phyloP scores from a whole-genome alignment of 805 yeast species.

The Scheffersomyces coipomensis region DNA sequence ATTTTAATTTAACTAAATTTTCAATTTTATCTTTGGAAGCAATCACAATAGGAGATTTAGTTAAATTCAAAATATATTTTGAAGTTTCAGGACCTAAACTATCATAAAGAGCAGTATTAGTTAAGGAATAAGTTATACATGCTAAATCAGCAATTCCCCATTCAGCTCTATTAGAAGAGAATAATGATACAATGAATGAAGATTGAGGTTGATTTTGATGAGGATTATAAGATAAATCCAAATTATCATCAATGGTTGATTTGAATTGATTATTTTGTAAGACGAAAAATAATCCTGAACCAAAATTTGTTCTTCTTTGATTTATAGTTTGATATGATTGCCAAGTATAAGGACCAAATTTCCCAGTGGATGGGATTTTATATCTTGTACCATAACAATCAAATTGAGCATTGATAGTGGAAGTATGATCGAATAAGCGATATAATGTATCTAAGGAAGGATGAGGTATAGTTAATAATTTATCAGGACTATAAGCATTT shows the following conservation, averaged over 20 bases:
- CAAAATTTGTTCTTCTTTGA: slow-evolving; percentile 26
- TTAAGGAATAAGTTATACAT: slow-evolving; percentile 48
- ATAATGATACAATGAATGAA: slow-evolving; percentile 51
- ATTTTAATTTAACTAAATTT: slow-evolving; percentile 27
- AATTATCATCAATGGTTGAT: slow-evolving; percentile 15
- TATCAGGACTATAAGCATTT: slow-evolving; percentile 16
- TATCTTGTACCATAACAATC: slow-evolving; percentile 49
- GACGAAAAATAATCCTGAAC: slow-evolving; percentile 35
- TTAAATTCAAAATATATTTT: slow-evolving; percentile 57
- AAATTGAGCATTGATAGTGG: slow-evolving; percentile 28
- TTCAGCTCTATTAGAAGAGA: slow-evolving; percentile 59
- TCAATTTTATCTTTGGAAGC: slow-evolving; percentile 33
- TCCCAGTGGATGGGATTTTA: slow-evolving; percentile 17
- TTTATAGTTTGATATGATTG: slow-evolving; percentile 22
- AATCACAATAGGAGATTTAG: slow-evolving; percentile 54
- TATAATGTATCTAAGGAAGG: slow-evolving; percentile 44
- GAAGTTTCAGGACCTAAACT: slow-evolving; percentile 55
- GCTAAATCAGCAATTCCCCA: slow-evolving; percentile 74
- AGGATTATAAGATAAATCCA: not conserved
- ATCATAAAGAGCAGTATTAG: slow-evolving; percentile 30
- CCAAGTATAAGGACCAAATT: slow-evolving; percentile 29
- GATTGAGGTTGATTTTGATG: slow-evolving; percentile 17
- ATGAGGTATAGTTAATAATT: slow-evolving; percentile 37
- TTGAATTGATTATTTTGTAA: slow-evolving; percentile 32
- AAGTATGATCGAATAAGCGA: slow-evolving; percentile 44